phyloP scores from a whole-genome alignment of 345 rosid genomes.

The Kernera saxatilis region DNA sequence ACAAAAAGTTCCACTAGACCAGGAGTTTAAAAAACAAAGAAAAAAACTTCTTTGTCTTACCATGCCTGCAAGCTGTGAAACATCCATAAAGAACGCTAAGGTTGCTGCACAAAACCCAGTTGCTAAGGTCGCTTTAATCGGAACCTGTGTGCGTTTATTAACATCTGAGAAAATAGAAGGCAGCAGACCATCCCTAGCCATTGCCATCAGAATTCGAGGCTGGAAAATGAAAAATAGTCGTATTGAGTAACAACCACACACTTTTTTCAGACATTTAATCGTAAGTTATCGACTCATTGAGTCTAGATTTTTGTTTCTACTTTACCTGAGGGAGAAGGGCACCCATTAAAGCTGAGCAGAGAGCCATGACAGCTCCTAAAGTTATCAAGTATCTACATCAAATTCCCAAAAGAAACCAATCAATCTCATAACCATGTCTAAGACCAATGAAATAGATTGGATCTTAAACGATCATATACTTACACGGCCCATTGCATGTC shows the following conservation, averaged over 20 bases:
- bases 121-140: conserved; percentile 65
- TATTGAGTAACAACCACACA: neutral
- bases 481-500: conserved; percentile 99
- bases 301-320: neutral
- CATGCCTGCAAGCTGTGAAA: conserved; percentile 86
- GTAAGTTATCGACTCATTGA: neutral
- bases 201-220: conserved; percentile 94
- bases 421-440: neutral
- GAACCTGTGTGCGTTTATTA: conserved; percentile 62
- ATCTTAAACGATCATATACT: conserved; percentile 28
- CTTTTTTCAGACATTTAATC: neutral
- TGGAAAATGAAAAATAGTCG: conserved; percentile 23
- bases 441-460: neutral
- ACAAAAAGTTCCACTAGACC: neutral
- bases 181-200: conserved; percentile 92
- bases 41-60: conserved; percentile 32
- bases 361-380: conserved; percentile 90
- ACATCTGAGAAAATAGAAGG: conserved; percentile 80
- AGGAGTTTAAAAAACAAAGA: neutral
- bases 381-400: conserved; percentile 70
- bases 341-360: conserved; percentile 93
- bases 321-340: conserved; percentile 94
- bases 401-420: conserved; percentile 1
- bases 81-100: conserved; percentile 77
- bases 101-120: conserved; percentile 70